These are phyloP conservation scores for Claviceps lovelessii DNA, from an alignment of 2,329 filamentous ascomycete species.

Conservation along the genomic window DNA sequence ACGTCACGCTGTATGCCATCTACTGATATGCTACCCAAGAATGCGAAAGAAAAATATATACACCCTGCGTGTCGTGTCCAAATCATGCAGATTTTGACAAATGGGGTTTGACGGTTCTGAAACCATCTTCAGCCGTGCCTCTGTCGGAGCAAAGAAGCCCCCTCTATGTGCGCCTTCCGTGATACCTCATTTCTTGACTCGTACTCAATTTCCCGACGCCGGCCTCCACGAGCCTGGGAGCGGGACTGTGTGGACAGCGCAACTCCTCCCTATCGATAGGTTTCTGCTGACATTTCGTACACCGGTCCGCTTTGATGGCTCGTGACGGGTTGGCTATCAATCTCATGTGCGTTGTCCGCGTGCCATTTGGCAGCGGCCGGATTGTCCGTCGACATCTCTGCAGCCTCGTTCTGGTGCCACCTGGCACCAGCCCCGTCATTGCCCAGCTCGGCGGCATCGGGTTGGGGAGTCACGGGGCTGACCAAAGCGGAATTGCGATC, in stretches of 20 bases:
- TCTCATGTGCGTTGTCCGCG: conserved; percentile 23
- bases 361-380: conserved; percentile 19
- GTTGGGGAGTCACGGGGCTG: conserved; percentile 6
- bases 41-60: neutral
- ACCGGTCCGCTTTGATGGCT: conserved; percentile 22
- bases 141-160: neutral
- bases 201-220: neutral
- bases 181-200: neutral
- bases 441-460: conserved; percentile 8
- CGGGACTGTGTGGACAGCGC: no score
- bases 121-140: neutral
- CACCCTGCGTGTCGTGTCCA: neutral
- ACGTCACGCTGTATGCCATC: neutral
- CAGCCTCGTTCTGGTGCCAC: conserved; percentile 6
- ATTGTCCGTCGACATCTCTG: conserved; percentile 21
- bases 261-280: conserved; percentile 16
- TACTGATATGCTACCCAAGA: neutral
- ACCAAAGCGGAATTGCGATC: conserved; percentile 8
- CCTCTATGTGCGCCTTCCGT: neutral
- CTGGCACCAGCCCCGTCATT: conserved; percentile 4
- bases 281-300: conserved; percentile 28
- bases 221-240: no score
- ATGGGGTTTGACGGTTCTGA: neutral
- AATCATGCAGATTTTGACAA: neutral
- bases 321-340: conserved; percentile 22